Conservation (phyloP, 495 filamentous ascomycete genomes). For the Penicillium herquei region DNA sequence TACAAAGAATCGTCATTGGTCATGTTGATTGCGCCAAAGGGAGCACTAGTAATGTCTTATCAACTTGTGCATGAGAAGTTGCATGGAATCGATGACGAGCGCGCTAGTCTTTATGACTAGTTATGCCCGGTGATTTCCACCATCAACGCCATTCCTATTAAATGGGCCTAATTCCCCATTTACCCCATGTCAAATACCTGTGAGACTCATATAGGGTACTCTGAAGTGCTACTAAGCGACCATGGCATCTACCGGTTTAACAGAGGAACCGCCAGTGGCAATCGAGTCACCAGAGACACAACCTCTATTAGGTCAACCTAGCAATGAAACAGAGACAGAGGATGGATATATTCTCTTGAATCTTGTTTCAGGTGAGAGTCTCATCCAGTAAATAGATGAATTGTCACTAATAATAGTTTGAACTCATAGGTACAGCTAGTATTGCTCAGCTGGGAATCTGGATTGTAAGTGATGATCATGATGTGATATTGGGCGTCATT, state of each 20-base stretch:
- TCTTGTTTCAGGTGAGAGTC: constrained; percentile 65
- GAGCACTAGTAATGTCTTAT: too few relatives aligned
- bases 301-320: constrained; percentile 71
- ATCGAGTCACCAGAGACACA: constrained; percentile 56
- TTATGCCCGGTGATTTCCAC: too few relatives aligned
- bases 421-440: constrained; percentile 58
- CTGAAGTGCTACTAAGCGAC: neutral
- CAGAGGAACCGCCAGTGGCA: constrained; percentile 5
- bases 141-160: too few relatives aligned
- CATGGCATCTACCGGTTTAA: neutral
- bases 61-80: too few relatives aligned
- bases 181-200: too few relatives aligned
- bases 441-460: constrained; percentile 67
- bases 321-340: constrained; percentile 66
- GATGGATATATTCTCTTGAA: constrained; percentile 56
- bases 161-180: too few relatives aligned
- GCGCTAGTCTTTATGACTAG: too few relatives aligned
- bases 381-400: neutral
- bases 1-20: too few relatives aligned
- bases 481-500: neutral
- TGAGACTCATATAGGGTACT: too few relatives aligned
- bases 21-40: too few relatives aligned
- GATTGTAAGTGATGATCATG: constrained; percentile 47
- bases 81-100: too few relatives aligned
- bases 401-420: neutral